Evolutionary conservation across 148 eudicot genomes (phyloP), one percentile per base, ranked within the genome.

Genomic region (Camellia granthamiana): DNA sequence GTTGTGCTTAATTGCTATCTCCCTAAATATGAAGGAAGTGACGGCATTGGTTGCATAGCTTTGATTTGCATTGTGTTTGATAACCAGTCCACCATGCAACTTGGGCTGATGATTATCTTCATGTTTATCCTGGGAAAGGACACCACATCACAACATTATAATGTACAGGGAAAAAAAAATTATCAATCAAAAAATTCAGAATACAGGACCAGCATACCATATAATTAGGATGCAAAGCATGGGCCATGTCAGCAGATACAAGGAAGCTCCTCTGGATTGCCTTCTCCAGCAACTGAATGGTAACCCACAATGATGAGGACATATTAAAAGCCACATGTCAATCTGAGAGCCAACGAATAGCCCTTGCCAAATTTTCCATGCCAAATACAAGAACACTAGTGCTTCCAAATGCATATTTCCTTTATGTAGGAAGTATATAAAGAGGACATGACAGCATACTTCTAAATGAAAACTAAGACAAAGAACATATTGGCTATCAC

Each of bases 181-280:
- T 46, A 23, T 54, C 41, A 1, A 56, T 8, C 52, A 15, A 15
- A 21, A 72, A 56, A 81, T 38, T 15, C 14, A 54, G 46, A 46
- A 64, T 10, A 5, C 16, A 68, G 67, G 64, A 49, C 78, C 59
- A 47, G 63, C 82, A 19, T 83, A 96, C 99, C 98, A 88, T 89
- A 73, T 96, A 96, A 86, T 96, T 96, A 67, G 99, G 99, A 78
- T 96, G 99, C 77, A 96, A 85, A 69, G 99, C 99, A 84, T 96
- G 99, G 18, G 99, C 99, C 99, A 96, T 96, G 81, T 96, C 99
- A 82, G 99, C 99, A 66, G 99, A 96, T 61, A 96, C 91, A 58
- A 93, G 86, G 83, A 94, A 96, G 79, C 99, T 93, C 85, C 77
- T 96, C 80, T 96, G 99, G 77, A 90, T 90, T 75, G 90, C 95